These are phyloP conservation scores for Coniophora puteana DNA, from an alignment of 1,284 basidiomycete genomes.

Conservation along the genomic window DNA sequence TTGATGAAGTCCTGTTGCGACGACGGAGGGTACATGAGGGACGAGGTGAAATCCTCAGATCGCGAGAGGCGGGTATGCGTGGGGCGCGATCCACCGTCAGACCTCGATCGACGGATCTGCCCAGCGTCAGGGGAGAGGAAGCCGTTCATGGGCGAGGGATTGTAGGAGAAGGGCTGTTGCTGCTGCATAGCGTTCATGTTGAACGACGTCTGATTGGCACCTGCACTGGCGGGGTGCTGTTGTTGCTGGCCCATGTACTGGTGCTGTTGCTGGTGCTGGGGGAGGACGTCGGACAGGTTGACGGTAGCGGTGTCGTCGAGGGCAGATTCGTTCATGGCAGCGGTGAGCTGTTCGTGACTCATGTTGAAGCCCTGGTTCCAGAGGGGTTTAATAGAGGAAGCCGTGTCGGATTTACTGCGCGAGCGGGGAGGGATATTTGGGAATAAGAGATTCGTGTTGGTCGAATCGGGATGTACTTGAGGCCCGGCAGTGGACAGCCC, in stretches of 20 bases:
- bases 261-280: slow-evolving; percentile 23
- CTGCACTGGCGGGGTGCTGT: slow-evolving; percentile 20
- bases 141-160: slow-evolving; percentile 22
- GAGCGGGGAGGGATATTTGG: slow-evolving; percentile 33
- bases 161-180: slow-evolving; percentile 25
- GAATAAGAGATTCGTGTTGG: slow-evolving; percentile 33
- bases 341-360: slow-evolving; percentile 28
- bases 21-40: slow-evolving; percentile 35
- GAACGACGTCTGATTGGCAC: slow-evolving; percentile 21
- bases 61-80: slow-evolving; percentile 45
- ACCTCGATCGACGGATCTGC: slow-evolving; percentile 43
- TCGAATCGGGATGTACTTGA: slow-evolving; percentile 29
- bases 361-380: slow-evolving; percentile 43
- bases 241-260: slow-evolving; percentile 22
- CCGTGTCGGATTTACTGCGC: slow-evolving; percentile 61
- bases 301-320: slow-evolving; percentile 36
- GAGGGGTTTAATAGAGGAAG: slow-evolving; percentile 42
- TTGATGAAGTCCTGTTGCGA: slow-evolving; percentile 43
- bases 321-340: slow-evolving; percentile 25
- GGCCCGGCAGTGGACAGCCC: slow-evolving; percentile 29
- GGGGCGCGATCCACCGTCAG: slow-evolving; percentile 41
- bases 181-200: slow-evolving; percentile 19
- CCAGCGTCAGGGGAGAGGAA: slow-evolving; percentile 45
- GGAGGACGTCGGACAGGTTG: slow-evolving; percentile 46
- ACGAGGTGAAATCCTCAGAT: slow-evolving; percentile 44